These are phyloP conservation scores for Termitomyces sp. DNA, from an alignment of 1,284 basidiomycete species.

Conservation along the genomic window DNA sequence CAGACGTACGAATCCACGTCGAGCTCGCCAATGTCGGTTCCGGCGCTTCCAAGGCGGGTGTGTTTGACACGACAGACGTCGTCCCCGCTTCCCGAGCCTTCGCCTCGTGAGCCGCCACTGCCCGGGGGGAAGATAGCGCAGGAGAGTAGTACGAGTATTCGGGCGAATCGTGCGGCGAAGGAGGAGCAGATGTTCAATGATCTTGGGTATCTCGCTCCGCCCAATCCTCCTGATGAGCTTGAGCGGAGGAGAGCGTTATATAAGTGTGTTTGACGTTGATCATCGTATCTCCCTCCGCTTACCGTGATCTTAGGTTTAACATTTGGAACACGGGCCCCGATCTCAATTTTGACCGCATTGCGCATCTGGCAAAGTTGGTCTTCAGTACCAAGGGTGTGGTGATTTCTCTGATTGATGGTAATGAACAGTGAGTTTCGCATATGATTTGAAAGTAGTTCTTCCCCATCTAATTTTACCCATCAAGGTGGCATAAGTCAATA, in stretches of 20 bases:
- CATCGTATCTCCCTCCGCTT: neutral
- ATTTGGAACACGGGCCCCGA: slow-evolving; percentile 83
- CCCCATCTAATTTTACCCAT: neutral
- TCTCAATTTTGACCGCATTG: slow-evolving; percentile 89
- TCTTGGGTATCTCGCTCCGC: slow-evolving; percentile 73
- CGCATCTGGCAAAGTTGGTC: slow-evolving; percentile 85
- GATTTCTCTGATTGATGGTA: slow-evolving; percentile 78
- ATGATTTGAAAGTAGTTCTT: neutral
- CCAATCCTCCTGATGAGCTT: slow-evolving; percentile 75
- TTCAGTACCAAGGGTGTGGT: slow-evolving; percentile 86
- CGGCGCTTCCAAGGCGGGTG: slow-evolving; percentile 44
- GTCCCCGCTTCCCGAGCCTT: slow-evolving; percentile 47
- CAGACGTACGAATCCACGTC: neutral
- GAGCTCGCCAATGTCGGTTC: slow-evolving; percentile 27
- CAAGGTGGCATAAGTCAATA: slow-evolving; percentile 80
- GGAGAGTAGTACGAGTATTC: slow-evolving; percentile 26
- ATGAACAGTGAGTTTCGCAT: slow-evolving; percentile 57
- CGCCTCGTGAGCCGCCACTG: slow-evolving; percentile 33
- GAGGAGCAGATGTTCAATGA: slow-evolving; percentile 55
- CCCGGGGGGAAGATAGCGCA: slow-evolving; percentile 33
- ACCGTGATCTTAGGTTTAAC: slow-evolving; percentile 55
- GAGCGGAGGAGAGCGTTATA: slow-evolving; percentile 77
- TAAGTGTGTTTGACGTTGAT: slow-evolving; percentile 42
- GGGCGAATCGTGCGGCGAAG: slow-evolving; percentile 45
- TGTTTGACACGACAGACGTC: slow-evolving; percentile 57